A percentile compares a stretch with the other conserved stretches of the same genome.
These are phyloP conservation scores for Rhynchospora pubera DNA, from an alignment of 176 grass and related monocot genomes.

Conservation along the genomic window DNA sequence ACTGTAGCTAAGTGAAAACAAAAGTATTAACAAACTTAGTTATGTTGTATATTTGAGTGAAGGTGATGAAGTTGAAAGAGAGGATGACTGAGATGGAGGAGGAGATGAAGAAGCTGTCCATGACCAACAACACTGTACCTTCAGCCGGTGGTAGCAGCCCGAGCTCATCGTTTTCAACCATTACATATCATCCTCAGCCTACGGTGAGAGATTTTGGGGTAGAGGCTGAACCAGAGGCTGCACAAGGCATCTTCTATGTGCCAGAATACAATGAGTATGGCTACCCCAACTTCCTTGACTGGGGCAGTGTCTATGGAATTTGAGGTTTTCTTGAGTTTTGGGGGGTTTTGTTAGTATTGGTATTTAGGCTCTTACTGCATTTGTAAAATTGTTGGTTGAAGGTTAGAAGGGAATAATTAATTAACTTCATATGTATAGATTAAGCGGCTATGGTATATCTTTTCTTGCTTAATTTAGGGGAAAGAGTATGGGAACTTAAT, in stretches of 20 bases:
- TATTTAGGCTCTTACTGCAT: slow-evolving; percentile 27
- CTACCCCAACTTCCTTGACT: slow-evolving; percentile 45
- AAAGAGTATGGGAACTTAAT: neutral
- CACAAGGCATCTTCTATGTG: slow-evolving; percentile 30
- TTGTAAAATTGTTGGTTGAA: slow-evolving; percentile 22
- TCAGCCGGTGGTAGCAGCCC: slow-evolving; percentile 50
- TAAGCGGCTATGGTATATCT: slow-evolving; percentile 20
- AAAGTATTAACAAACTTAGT: neutral
- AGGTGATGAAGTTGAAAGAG: slow-evolving; percentile 73
- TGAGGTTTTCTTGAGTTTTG: slow-evolving; percentile 3
- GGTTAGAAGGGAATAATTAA: slow-evolving; percentile 27
- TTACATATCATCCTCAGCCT: slow-evolving; percentile 45
- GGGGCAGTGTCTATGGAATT: slow-evolving; percentile 32
- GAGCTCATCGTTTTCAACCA: slow-evolving; percentile 74
- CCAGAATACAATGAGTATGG: slow-evolving; percentile 38
- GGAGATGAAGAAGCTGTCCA: slow-evolving; percentile 47
- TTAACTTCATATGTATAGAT: slow-evolving; percentile 27
- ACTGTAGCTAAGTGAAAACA: neutral
- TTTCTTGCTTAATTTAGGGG: slow-evolving; percentile 22
- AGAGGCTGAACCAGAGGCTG: slow-evolving; percentile 29
- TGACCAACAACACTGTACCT: neutral
- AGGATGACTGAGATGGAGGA: slow-evolving; percentile 48
- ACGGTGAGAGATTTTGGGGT: slow-evolving; percentile 47
- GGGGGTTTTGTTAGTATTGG: neutral
- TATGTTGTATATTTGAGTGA: neutral